Conservation (phyloP, 148 eudicot genomes). For the Rhododendron simsii region DNA sequence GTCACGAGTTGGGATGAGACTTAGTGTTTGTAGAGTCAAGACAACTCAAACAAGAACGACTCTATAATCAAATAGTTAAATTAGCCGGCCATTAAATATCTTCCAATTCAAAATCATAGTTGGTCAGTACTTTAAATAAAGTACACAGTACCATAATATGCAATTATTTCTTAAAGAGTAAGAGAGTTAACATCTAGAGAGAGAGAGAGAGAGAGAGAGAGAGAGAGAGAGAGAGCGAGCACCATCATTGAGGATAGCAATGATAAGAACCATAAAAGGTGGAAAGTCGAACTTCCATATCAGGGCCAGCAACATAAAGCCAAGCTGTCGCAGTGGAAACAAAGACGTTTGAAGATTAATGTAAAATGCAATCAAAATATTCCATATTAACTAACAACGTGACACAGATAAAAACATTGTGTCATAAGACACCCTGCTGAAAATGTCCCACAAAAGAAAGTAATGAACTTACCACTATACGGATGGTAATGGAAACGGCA, state of each 20-base stretch:
- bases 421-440: background rate
- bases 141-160: background rate
- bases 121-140: background rate
- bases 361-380: background rate
- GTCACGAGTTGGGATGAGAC: background rate
- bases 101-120: background rate
- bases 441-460: background rate
- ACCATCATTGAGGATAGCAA: conserved; percentile 99
- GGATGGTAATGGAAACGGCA: conserved; percentile 96
- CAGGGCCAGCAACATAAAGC: conserved; percentile 91
- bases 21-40: background rate
- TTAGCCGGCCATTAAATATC: background rate
- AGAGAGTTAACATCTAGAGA: conserved; percentile 7
- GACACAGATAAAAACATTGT: background rate
- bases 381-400: background rate
- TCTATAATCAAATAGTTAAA: background rate
- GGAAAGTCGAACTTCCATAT: conserved; percentile 97
- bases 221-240: conserved; percentile 15
- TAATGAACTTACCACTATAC: conserved; percentile 85
- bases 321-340: conserved; percentile 56
- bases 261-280: conserved; percentile 98
- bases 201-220: background rate
- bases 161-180: background rate
- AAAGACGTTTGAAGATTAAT: background rate
- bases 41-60: background rate